Conservation (phyloP, 129 eudicot genomes). For the Helianthus tuberosus region DNA sequence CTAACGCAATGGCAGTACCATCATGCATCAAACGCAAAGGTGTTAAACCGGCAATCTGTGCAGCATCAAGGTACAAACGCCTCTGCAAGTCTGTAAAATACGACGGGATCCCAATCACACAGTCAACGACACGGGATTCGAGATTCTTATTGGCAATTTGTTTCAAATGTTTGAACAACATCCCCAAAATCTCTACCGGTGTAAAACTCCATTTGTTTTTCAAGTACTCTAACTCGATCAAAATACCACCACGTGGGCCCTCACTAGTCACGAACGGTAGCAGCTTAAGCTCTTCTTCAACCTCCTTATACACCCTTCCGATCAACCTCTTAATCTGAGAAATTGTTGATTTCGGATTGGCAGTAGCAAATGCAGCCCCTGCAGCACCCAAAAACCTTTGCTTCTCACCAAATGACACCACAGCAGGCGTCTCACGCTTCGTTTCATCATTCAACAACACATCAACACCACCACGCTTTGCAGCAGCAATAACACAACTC, state of each 20-base stretch:
- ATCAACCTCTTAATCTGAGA: conserved; percentile 84
- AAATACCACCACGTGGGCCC: conserved; percentile 72
- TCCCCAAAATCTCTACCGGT: conserved; percentile 75
- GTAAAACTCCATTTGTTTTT: conserved; percentile 51
- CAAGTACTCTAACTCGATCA: conserved; percentile 75
- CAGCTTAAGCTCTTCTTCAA: conserved; percentile 62
- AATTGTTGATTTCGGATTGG: conserved; percentile 74
- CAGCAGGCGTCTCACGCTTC: conserved; percentile 68
- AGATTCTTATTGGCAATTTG: conserved; percentile 65
- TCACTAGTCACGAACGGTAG: conserved; percentile 73
- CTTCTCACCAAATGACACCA: conserved; percentile 82
- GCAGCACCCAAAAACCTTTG: conserved; percentile 84
- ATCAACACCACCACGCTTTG: conserved; percentile 72
- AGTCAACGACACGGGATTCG: conserved; percentile 45
- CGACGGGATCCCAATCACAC: conserved; percentile 85
- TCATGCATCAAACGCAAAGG: conserved; percentile 81
- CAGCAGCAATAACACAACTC: conserved; percentile 67
- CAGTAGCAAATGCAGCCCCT: conserved; percentile 78
- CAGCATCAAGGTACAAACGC: conserved; percentile 75
- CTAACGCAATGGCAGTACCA: conserved; percentile 82
- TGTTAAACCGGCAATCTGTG: conserved; percentile 68
- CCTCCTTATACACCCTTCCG: conserved; percentile 60
- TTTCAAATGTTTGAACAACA: conserved; percentile 79
- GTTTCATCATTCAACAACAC: conserved; percentile 76
- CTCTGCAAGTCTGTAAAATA: conserved; percentile 81